Evolutionary conservation across 2,329 filamentous ascomycete species (phyloP).

Genomic region (Epichloe typhina): DNA sequence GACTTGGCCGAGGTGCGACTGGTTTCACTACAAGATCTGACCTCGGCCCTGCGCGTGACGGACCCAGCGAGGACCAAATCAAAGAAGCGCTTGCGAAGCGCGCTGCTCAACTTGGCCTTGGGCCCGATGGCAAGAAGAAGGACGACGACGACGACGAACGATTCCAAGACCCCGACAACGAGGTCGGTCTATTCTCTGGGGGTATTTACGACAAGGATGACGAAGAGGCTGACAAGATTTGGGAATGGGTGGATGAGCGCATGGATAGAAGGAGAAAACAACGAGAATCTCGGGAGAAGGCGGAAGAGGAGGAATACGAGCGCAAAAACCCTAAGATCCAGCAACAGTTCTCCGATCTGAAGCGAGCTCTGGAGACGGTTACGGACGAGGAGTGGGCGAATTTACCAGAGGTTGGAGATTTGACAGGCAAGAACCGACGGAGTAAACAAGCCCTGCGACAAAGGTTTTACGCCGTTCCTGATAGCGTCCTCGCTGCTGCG

Average conservation of each 20-base stretch:
- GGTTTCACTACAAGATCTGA: constrained; percentile 97
- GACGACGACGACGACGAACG: constrained; percentile 65
- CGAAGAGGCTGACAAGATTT: constrained; percentile 93
- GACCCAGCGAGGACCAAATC: constrained; percentile 94
- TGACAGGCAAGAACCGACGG: constrained; percentile 86
- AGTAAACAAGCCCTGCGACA: constrained; percentile 71
- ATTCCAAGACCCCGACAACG: constrained; percentile 94
- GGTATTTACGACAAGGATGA: constrained; percentile 96
- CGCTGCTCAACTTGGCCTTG: constrained; percentile 67
- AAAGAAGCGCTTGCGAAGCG: constrained; percentile 94
- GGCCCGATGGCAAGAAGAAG: constrained; percentile 55
- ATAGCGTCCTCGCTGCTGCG: constrained; percentile 88
- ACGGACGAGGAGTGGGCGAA: constrained; percentile 95
- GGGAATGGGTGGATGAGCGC: constrained; percentile 88
- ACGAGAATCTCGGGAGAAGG: constrained; percentile 88
- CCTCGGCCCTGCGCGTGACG: constrained; percentile 86
- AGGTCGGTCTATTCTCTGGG: constrained; percentile 87
- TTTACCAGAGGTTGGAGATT: constrained; percentile 87
- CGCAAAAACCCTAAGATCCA: constrained; percentile 96
- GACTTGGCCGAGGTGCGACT: constrained; percentile 92
- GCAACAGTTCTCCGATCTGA: constrained; percentile 92
- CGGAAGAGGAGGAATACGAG: constrained; percentile 91
- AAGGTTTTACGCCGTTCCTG: constrained; percentile 89
- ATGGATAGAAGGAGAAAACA: constrained; percentile 84
- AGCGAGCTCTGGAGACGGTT: constrained; percentile 75